A percentile compares a stretch with the other conserved stretches of the same genome.
Evolutionary conservation across 768 basidiomycete species (phyloP).

Genomic region (Mycena epipterygia): DNA sequence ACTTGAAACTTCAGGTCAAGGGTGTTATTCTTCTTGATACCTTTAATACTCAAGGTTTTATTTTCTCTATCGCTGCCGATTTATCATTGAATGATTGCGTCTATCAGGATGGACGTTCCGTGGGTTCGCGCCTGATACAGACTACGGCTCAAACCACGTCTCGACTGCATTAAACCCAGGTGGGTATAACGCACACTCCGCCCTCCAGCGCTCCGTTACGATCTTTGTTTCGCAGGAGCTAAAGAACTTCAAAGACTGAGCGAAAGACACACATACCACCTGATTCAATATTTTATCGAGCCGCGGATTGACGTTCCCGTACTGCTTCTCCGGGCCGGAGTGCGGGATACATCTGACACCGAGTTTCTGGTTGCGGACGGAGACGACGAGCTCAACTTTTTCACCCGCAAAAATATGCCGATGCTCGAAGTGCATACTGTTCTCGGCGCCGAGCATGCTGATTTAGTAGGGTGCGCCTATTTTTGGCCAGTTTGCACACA

Average conservation of each 20-base stretch:
- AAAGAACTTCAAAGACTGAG: constrained; percentile 20
- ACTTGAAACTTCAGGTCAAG: constrained; percentile 1
- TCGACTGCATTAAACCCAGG: constrained; percentile 11
- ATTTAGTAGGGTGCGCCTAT: constrained; percentile 5
- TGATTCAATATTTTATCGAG: constrained; percentile 14
- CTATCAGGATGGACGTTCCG: constrained; percentile 2
- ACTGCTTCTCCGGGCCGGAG: constrained; percentile 8
- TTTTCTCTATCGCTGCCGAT: not conserved
- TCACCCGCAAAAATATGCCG: constrained; percentile 13
- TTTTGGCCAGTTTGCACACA: no score
- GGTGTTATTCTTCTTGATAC: constrained; percentile 8
- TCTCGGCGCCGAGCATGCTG: not conserved
- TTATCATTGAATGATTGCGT: not conserved
- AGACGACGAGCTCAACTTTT: constrained; percentile 25
- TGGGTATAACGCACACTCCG: not conserved
- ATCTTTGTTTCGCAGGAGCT: not conserved
- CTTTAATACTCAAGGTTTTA: constrained; percentile 1
- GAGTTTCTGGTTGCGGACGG: constrained; percentile 6
- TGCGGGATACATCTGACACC: constrained; percentile 12
- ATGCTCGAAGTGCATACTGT: not conserved
- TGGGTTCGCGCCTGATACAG: not conserved
- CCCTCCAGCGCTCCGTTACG: not conserved
- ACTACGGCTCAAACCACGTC: constrained; percentile 15
- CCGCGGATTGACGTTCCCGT: constrained; percentile 9
- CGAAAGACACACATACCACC: constrained; percentile 10